Percentiles rank a stretch among this genome's conserved stretches.
Evolutionary conservation across 306 rosid species (phyloP).

Genomic region (Cicer judaicum): DNA sequence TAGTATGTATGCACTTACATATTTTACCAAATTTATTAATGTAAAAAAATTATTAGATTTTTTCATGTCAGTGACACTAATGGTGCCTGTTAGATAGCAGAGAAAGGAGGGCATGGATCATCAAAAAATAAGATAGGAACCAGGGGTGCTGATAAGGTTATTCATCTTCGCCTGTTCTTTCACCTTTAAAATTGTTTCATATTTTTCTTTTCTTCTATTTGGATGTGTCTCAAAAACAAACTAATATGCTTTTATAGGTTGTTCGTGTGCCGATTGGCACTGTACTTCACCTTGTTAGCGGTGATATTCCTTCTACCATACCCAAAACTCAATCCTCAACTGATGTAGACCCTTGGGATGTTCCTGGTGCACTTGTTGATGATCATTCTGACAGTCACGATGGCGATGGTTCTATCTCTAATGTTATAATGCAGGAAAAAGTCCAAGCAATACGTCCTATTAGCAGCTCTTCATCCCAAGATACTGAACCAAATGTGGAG

Average conservation of each 20-base stretch:
- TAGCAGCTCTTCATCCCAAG: constrained; percentile 36
- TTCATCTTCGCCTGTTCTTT: constrained; percentile 29
- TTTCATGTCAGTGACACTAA: constrained; percentile 37
- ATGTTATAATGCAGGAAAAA: constrained; percentile 41
- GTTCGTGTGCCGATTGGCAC: constrained; percentile 84
- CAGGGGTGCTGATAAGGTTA: constrained; percentile 83
- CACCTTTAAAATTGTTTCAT: constrained; percentile 25
- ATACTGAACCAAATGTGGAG: constrained; percentile 38
- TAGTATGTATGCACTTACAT: constrained; percentile 66
- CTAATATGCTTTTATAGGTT: constrained; percentile 55
- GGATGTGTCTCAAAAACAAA: constrained; percentile 10
- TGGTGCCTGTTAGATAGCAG: constrained; percentile 63
- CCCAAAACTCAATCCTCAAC: constrained; percentile 50
- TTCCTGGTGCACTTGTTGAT: constrained; percentile 73
- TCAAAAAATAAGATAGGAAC: constrained; percentile 89
- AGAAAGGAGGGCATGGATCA: constrained; percentile 78
- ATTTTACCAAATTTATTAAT: constrained; percentile 38
- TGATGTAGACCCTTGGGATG: constrained; percentile 87
- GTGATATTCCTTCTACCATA: constrained; percentile 61
- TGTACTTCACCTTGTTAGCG: constrained; percentile 77
- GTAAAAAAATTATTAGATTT: constrained; percentile 19
- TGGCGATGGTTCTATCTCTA: constrained; percentile 35
- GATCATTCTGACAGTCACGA: constrained; percentile 44
- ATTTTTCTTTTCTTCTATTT: constrained; percentile 33
- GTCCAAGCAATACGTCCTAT: constrained; percentile 33